Evolutionary conservation across 2,329 filamentous ascomycete species (phyloP), one percentile per base, ranked within the genome.

Genomic region (Aspergillus viridinutans): DNA sequence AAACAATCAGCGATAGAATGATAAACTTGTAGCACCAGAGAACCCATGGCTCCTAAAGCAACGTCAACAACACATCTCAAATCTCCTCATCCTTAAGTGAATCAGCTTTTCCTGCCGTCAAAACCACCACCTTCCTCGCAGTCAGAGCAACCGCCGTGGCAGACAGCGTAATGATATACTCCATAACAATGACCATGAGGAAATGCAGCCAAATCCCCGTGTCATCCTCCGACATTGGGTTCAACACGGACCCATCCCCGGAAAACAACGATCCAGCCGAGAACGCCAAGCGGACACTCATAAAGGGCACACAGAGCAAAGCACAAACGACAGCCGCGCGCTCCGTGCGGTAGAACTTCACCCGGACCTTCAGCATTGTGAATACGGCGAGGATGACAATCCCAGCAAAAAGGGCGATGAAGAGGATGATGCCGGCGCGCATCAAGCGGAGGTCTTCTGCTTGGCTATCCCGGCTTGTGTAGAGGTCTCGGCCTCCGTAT

Each of bases 151-250:
- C 54, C 38, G 57, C 59, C 10, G 54, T 53, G 1, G 59, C 45
- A 23, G 59, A 60, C 1, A 61, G 57, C 9, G 52, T 52, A 20
- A 50, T 57, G 17, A 60, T 51, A 59, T 61, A 61, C 32, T 61
- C 59, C 59, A 61, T 61, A 21, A 61, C 52, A 57, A 61, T 53
- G 28, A 61, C 59, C 59, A 61, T 61, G 26, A 61, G 40, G 14
- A 61, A 61, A 60, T 61, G 57, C 12, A 61, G 38, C 59, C 59
- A 61, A 29, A 60, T 38, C n/a, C 42, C 42, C 20, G 54, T 61
- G 17, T 59, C 51, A 40, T 57, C 50, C 4, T 32, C 49, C 10
- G 57, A 25, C 57, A 60, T 55, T 4, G 58, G 54, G 10, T 55
- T 52, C 28, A 61, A 50, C 57, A 61, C 59, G 14, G 53, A 54